A percentile compares a stretch with the other conserved stretches of the same genome.
These are phyloP conservation scores for Powellomyces hirtus DNA, from an alignment of 192 early-diverging fungal species.

Conservation along the genomic window DNA sequence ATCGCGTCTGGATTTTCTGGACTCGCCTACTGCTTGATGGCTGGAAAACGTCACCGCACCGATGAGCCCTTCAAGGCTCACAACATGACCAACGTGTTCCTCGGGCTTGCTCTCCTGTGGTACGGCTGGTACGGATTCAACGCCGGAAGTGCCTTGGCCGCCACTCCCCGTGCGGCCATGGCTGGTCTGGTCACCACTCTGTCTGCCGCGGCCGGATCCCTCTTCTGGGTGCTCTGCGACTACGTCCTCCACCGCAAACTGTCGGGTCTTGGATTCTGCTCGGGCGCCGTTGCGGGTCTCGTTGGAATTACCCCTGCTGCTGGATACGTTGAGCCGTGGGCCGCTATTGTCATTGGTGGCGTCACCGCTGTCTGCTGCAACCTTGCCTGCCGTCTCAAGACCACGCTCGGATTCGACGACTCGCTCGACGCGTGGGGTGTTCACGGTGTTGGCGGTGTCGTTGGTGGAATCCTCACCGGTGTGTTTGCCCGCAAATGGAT, in stretches of 20 bases:
- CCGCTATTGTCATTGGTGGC: slow-evolving; percentile 80
- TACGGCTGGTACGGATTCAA: slow-evolving; percentile 98
- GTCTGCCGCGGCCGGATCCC: slow-evolving; percentile 74
- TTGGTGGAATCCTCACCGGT: slow-evolving; percentile 82
- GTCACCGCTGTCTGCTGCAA: slow-evolving; percentile 75
- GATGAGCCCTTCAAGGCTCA: slow-evolving; percentile 81
- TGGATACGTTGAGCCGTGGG: slow-evolving; percentile 81
- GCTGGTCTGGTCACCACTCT: slow-evolving; percentile 84
- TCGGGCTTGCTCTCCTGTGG: slow-evolving; percentile 88
- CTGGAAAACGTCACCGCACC: slow-evolving; percentile 80
- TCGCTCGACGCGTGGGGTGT: slow-evolving; percentile 80
- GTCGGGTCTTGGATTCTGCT: slow-evolving; percentile 68
- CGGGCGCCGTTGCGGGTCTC: slow-evolving; percentile 75
- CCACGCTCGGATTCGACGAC: slow-evolving; percentile 84
- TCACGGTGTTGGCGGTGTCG: slow-evolving; percentile 67
- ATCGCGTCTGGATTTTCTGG: slow-evolving; percentile 86
- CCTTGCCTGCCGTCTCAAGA: slow-evolving; percentile 78
- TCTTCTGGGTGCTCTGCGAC: slow-evolving; percentile 83
- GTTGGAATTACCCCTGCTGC: slow-evolving; percentile 92
- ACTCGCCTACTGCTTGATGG: slow-evolving; percentile 78
- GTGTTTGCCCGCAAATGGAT: slow-evolving; percentile 82
- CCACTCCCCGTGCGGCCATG: slow-evolving; percentile 83
- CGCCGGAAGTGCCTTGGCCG: slow-evolving; percentile 77
- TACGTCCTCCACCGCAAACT: slow-evolving; percentile 69
- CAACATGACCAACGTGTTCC: slow-evolving; percentile 88